These are phyloP conservation scores for Verticillium tricorpus DNA, from an alignment of 2,329 filamentous ascomycete genomes.

Conservation along the genomic window DNA sequence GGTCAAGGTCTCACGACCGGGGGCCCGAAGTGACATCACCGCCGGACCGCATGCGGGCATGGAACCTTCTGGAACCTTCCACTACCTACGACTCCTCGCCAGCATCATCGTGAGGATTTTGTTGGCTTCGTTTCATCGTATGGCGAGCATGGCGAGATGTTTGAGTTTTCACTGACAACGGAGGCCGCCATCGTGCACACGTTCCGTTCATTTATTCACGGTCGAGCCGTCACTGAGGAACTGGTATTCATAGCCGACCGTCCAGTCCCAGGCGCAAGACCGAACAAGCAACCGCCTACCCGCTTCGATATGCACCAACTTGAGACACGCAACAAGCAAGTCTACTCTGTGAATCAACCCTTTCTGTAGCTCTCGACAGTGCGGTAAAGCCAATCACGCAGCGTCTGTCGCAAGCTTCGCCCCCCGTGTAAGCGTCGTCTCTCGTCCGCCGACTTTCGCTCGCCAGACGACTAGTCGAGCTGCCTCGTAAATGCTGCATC, in stretches of 20 bases:
- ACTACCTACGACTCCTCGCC: background rate
- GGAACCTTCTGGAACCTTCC: conserved; percentile 29
- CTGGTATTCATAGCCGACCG: background rate
- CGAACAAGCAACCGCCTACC: too few relatives aligned
- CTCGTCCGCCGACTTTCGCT: background rate
- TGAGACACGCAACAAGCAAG: background rate
- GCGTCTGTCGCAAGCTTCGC: background rate
- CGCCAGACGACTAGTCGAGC: background rate
- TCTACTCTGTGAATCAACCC: background rate
- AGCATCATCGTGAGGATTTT: background rate
- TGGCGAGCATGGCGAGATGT: background rate
- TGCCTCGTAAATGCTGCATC: conserved; percentile 17
- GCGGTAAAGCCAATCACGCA: conserved; percentile 1
- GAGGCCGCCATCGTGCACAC: background rate
- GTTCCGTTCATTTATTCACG: background rate
- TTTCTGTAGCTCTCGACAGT: background rate
- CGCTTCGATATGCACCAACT: background rate
- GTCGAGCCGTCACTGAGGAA: background rate
- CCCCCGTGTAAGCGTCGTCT: background rate
- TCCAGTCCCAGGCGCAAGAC: background rate
- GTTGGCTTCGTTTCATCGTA: background rate
- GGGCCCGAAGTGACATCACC: conserved; percentile 3
- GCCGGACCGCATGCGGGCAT: conserved; percentile 1
- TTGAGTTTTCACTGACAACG: too few relatives aligned
- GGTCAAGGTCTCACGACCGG: background rate